phyloP scores from a whole-genome alignment of 768 basidiomycete genomes.

The Lactifluus piperatus region DNA sequence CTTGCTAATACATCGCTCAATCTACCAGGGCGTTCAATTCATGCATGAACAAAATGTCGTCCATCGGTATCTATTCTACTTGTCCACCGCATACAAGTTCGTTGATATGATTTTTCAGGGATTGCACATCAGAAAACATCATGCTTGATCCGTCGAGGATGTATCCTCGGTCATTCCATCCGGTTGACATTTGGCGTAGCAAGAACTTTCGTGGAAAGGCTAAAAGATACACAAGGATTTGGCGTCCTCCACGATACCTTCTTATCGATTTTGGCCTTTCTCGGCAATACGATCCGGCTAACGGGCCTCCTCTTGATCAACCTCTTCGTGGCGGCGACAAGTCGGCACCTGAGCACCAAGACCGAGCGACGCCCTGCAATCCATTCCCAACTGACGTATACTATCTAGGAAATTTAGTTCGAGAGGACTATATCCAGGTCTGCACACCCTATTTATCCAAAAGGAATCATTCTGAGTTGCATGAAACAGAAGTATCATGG shows the following conservation, averaged over 20 bases:
- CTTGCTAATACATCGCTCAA: not conserved
- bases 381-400: constrained; percentile 25
- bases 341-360: constrained; percentile 23
- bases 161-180: constrained; percentile 16
- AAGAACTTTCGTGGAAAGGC: constrained; percentile 5
- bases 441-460: not conserved
- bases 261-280: constrained; percentile 28
- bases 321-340: constrained; percentile 23
- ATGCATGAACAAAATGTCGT: constrained; percentile 17
- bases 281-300: constrained; percentile 14
- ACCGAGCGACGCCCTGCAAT: not conserved
- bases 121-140: constrained; percentile 7
- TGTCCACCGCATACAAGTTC: not conserved
- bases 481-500: constrained; percentile 7
- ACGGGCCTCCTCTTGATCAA: constrained; percentile 11
- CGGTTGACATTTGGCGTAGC: not conserved
- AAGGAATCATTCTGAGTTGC: not conserved
- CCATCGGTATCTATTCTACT: constrained; percentile 1
- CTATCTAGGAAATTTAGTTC: constrained; percentile 22
- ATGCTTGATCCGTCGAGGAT: constrained; percentile 14
- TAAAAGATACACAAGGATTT: constrained; percentile 21
- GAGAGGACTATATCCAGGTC: constrained; percentile 15
- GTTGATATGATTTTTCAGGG: not conserved
- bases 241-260: constrained; percentile 22
- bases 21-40: constrained; percentile 3